Base-by-base conservation (phyloP, 2,329 filamentous ascomycete genomes). In the Diaporthe eres region DNA sequence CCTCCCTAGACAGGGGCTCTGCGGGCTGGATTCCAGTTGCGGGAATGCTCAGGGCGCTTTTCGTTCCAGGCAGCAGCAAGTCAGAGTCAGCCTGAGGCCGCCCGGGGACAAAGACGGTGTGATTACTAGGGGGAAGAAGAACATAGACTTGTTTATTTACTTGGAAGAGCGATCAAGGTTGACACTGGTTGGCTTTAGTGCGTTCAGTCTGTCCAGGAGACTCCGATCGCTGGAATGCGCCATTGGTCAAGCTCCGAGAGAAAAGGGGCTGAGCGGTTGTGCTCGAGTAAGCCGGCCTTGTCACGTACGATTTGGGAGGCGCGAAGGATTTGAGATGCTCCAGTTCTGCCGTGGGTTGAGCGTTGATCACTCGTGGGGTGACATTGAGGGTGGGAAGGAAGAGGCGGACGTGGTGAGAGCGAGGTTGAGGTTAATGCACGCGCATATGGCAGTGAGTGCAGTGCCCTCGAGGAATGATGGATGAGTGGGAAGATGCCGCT, bases 151-250 rank as follows among this genome's bases (percentile, higher is more conserved):
- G 6, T 68, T 53, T 79, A 75, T 82, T 83, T 87, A 89, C 87
- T 84, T 85, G 82, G 84, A 79, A 25, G 85, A 80, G 28, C 79
- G 75, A 28, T 83, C 82, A 68, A 85, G 79, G 42, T 80, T 81
- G 71, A 87, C 78, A 77, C 82, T 81, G 68, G 82, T 83, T 6
- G 84, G 79, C 81, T 87, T 86, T 51, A 92, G 83, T 13, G 90
- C 90, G 71, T 90, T 89, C 42, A 92, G 84, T 42, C 90, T 87
- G 74, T 89, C 87, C 31, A 91, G 82, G 34, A 92, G 83, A 28
- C 86, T 86, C 76, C 83, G 85, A 78, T 90, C 89, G 19, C 60
- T 42, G 17, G 71, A 53, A 39, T 71, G 70, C 31, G 75, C 74
- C 75, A 77, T 77, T 68, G 49, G 63, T 71, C 57, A 44, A 31